A percentile compares a stretch with the other conserved stretches of the same genome.
Evolutionary conservation across 345 rosid species (phyloP).

Genomic region (Kernera saxatilis): DNA sequence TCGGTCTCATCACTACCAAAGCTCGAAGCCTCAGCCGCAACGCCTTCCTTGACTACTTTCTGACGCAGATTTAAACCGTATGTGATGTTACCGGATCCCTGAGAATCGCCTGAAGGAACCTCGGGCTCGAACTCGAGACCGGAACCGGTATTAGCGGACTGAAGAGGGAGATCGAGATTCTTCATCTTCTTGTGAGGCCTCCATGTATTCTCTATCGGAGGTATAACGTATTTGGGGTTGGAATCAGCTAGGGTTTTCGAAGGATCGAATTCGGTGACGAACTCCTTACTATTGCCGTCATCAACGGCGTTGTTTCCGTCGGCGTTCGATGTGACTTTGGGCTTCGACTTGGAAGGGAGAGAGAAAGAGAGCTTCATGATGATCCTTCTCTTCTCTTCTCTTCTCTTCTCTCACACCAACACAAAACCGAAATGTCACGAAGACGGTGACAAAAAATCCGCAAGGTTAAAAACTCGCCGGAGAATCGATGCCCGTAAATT

Average conservation of each 20-base stretch:
- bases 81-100: constrained; percentile 22
- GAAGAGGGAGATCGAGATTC: constrained; percentile 50
- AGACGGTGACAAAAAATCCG: constrained; percentile 4
- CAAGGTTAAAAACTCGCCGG: neutral
- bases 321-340: constrained; percentile 20
- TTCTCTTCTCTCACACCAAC: constrained; percentile 6
- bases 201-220: constrained; percentile 56
- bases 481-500: neutral
- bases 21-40: neutral
- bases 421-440: neutral
- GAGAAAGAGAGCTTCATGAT: constrained; percentile 62
- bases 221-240: constrained; percentile 35
- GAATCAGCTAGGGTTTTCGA: constrained; percentile 35
- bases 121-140: constrained; percentile 51
- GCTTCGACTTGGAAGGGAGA: constrained; percentile 41
- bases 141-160: constrained; percentile 25
- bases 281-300: constrained; percentile 26
- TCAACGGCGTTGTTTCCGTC: constrained; percentile 20
- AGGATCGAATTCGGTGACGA: constrained; percentile 58
- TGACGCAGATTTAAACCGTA: constrained; percentile 64
- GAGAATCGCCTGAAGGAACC: constrained; percentile 18
- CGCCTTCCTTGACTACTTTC: neutral
- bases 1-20: neutral
- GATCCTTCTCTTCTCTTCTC: neutral
- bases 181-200: constrained; percentile 58